Conservation (phyloP, 176 grass and related monocot genomes). For the Olyra latifolia region DNA sequence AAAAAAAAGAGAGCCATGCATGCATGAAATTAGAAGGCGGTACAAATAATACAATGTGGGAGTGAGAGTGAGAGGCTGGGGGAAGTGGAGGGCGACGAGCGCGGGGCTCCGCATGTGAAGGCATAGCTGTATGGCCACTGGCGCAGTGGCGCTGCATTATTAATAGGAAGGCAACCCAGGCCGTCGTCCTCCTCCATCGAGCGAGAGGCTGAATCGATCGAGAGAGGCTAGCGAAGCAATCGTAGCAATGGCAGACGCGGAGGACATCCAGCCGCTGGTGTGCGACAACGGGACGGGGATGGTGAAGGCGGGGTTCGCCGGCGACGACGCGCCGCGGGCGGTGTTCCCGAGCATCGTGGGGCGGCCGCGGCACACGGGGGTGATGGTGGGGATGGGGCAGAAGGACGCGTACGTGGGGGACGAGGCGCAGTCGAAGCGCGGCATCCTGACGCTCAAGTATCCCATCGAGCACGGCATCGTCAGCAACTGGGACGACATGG, state of each 20-base stretch:
- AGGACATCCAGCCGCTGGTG: slow-evolving; percentile 57
- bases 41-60: too few relatives aligned
- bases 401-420: slow-evolving; percentile 75
- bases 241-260: slow-evolving; percentile 46
- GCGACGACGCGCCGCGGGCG: slow-evolving; percentile 58
- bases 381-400: slow-evolving; percentile 75
- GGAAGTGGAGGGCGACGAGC: too few relatives aligned
- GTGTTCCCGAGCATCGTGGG: slow-evolving; percentile 70
- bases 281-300: slow-evolving; percentile 59
- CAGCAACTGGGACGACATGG: slow-evolving; percentile 80
- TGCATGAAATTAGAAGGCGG: too few relatives aligned
- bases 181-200: too few relatives aligned
- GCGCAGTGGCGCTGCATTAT: too few relatives aligned
- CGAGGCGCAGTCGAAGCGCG: slow-evolving; percentile 69
- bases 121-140: too few relatives aligned
- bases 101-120: too few relatives aligned
- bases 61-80: too few relatives aligned
- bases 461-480: slow-evolving; percentile 74
- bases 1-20: too few relatives aligned
- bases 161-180: too few relatives aligned
- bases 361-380: slow-evolving; percentile 61
- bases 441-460: slow-evolving; percentile 68
- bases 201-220: too few relatives aligned
- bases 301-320: slow-evolving; percentile 70
- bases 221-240: too few relatives aligned